These are phyloP conservation scores for Rickenella mellea DNA, from an alignment of 768 basidiomycete genomes.

Conservation along the genomic window DNA sequence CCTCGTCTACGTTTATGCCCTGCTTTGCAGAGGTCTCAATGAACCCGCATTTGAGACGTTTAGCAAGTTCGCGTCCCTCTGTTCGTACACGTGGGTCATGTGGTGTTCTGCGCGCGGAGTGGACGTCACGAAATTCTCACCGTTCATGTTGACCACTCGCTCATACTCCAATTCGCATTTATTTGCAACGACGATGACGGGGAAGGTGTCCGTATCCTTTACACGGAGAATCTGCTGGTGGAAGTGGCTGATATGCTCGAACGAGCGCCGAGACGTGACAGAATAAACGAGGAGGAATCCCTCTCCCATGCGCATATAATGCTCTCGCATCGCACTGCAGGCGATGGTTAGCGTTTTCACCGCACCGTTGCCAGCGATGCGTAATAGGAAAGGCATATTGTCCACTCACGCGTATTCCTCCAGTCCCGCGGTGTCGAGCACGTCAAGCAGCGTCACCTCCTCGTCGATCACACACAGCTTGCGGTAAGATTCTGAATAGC, in stretches of 20 bases:
- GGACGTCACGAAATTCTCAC: constrained; percentile 35
- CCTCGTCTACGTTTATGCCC: constrained; percentile 94
- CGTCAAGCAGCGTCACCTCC: constrained; percentile 95
- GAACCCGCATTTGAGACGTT: constrained; percentile 89
- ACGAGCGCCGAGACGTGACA: constrained; percentile 95
- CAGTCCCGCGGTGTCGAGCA: constrained; percentile 94
- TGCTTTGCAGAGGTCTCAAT: constrained; percentile 96
- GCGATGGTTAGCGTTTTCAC: constrained; percentile 4
- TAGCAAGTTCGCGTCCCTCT: constrained; percentile 98
- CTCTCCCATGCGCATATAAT: constrained; percentile 98
- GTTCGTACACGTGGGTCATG: constrained; percentile 9
- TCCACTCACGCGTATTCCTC: constrained; percentile 88
- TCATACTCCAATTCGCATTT: constrained; percentile 95
- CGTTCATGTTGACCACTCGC: constrained; percentile 91
- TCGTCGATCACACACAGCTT: constrained; percentile 97
- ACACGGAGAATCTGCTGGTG: constrained; percentile 94
- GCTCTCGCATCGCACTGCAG: constrained; percentile 91
- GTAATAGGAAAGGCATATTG: neutral
- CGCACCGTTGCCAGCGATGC: neutral
- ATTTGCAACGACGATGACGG: constrained; percentile 95
- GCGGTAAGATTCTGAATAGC: constrained; percentile 75
- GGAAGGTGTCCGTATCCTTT: constrained; percentile 93
- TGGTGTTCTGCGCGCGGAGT: neutral
- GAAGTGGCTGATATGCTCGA: constrained; percentile 94
- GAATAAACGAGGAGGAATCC: constrained; percentile 97